phyloP scores from a whole-genome alignment of 106 monocot species.

The Chionographis japonica region DNA sequence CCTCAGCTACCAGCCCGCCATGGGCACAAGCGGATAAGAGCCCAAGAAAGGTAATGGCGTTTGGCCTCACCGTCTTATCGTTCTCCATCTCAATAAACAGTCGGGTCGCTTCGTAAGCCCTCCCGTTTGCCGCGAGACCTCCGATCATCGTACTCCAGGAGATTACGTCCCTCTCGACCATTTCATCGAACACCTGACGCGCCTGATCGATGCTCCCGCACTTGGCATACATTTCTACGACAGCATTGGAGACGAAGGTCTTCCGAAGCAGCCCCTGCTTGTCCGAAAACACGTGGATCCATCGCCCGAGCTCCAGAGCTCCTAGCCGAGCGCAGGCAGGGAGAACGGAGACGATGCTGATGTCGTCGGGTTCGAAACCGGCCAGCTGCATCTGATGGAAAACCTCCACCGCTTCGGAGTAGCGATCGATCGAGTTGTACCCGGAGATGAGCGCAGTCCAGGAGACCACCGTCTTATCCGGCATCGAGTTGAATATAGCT shows the following conservation, averaged over 20 bases:
- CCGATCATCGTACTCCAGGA: constrained; percentile 68
- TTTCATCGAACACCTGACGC: constrained; percentile 29
- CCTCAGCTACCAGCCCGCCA: constrained; percentile 52
- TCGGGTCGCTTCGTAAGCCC: constrained; percentile 30
- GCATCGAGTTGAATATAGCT: constrained; percentile 53
- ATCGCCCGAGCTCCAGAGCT: constrained; percentile 67
- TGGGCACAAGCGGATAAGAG: constrained; percentile 52
- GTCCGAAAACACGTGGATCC: constrained; percentile 64
- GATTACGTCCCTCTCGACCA: constrained; percentile 45
- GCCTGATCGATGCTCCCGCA: constrained; percentile 50
- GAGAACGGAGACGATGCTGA: constrained; percentile 56
- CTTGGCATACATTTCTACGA: constrained; percentile 72
- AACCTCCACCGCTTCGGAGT: constrained; percentile 37
- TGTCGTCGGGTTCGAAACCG: constrained; percentile 43
- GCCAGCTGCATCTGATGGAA: constrained; percentile 61
- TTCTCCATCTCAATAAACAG: constrained; percentile 42
- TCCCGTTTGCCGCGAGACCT: constrained; percentile 44
- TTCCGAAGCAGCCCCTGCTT: constrained; percentile 32
- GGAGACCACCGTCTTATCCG: constrained; percentile 51
- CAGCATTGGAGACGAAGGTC: constrained; percentile 52
- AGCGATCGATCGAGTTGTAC: constrained; percentile 26
- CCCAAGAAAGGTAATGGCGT: constrained; percentile 41
- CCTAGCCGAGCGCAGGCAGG: constrained; percentile 72
- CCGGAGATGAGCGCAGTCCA: constrained; percentile 81
- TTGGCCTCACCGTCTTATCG: constrained; percentile 19